Evolutionary conservation across 106 monocot genomes (phyloP).

Genomic region (Allium fistulosum): DNA sequence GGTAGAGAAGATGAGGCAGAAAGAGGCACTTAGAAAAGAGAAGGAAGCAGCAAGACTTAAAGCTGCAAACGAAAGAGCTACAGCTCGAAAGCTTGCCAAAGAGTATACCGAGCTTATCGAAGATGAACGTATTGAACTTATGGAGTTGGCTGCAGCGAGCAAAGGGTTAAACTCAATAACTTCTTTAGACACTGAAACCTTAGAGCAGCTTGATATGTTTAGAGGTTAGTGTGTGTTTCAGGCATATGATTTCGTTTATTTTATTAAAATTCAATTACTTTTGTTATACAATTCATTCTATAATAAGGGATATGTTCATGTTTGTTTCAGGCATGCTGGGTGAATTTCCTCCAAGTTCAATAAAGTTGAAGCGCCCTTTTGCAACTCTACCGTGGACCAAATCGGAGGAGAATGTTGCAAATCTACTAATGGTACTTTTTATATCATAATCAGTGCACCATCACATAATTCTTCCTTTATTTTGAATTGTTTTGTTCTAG

Average conservation of each 20-base stretch:
- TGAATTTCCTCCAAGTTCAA: constrained; percentile 70
- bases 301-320: no score
- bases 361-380: constrained; percentile 71
- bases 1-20: constrained; percentile 84
- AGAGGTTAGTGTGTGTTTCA: constrained; percentile 31
- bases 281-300: constrained; percentile 9
- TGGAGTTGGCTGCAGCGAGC: constrained; percentile 83
- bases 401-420: constrained; percentile 80
- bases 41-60: constrained; percentile 90
- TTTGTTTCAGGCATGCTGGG: constrained; percentile 47
- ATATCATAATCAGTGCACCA: no score
- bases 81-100: constrained; percentile 84
- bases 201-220: constrained; percentile 67
- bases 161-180: constrained; percentile 79
- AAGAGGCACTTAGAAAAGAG: constrained; percentile 80
- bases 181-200: constrained; percentile 65
- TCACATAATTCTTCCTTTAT: no score
- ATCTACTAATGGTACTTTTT: constrained; percentile 79
- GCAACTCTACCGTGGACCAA: constrained; percentile 60
- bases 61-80: constrained; percentile 85
- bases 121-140: constrained; percentile 94
- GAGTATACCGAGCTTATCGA: constrained; percentile 94
- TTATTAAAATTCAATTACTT: not conserved
- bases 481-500: no score
- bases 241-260: no score